Conservation (phyloP, 768 basidiomycete genomes). For the Podaxis mareebaensis region DNA sequence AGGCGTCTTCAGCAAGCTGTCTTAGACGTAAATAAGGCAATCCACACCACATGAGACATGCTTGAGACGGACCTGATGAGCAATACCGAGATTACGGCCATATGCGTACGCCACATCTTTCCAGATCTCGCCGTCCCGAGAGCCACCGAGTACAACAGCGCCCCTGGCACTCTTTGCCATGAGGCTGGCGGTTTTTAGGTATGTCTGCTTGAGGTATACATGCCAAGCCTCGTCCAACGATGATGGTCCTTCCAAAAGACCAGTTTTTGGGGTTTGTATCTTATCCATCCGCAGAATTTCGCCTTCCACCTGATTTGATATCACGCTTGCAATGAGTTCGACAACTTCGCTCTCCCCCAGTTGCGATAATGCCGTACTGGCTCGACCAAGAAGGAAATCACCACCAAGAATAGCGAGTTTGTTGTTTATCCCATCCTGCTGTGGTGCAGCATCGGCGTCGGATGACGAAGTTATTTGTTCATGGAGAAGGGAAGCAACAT, state of each 20-base stretch:
- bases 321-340: slow-evolving; percentile 88
- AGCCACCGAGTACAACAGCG: slow-evolving; percentile 87
- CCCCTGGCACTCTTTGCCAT: slow-evolving; percentile 88
- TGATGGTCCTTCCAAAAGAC: slow-evolving; percentile 31
- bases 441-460: slow-evolving; percentile 45
- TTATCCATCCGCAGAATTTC: slow-evolving; percentile 82
- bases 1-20: slow-evolving; percentile 59
- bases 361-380: slow-evolving; percentile 82
- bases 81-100: slow-evolving; percentile 87
- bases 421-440: slow-evolving; percentile 79
- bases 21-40: slow-evolving; percentile 9
- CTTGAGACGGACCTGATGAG: slow-evolving; percentile 44
- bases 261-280: slow-evolving; percentile 41
- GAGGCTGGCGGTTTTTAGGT: slow-evolving; percentile 88
- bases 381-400: slow-evolving; percentile 92
- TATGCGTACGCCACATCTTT: slow-evolving; percentile 92
- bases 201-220: slow-evolving; percentile 64
- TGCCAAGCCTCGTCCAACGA: slow-evolving; percentile 58
- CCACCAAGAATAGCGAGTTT: slow-evolving; percentile 94
- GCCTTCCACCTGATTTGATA: slow-evolving; percentile 96
- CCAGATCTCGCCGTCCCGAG: slow-evolving; percentile 71
- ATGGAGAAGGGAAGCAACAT: slow-evolving; percentile 91
- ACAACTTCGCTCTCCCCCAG: slow-evolving; percentile 89
- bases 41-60: background rate
- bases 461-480: slow-evolving; percentile 85